Conservation (phyloP, 2,329 filamentous ascomycete genomes). For the Cercospora nicotianae region DNA sequence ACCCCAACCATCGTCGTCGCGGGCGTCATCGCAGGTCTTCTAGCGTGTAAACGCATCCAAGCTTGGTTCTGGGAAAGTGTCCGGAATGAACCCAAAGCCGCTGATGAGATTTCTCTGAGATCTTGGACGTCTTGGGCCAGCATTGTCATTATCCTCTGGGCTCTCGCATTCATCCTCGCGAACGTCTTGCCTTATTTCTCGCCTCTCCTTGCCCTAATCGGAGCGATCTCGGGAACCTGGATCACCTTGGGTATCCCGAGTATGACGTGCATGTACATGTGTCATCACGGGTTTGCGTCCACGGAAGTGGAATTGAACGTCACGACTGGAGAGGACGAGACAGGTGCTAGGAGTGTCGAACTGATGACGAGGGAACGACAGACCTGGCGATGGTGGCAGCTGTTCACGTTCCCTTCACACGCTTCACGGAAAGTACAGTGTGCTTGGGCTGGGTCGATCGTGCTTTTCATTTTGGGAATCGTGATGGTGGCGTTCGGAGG, state of each 20-base stretch:
- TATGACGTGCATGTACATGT: conserved; percentile 26
- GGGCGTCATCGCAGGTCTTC: conserved; percentile 68
- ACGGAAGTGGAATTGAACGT: conserved; percentile 4
- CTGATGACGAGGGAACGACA: background rate
- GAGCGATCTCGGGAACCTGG: conserved; percentile 64
- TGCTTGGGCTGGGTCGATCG: conserved; percentile 2
- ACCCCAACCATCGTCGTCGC: conserved; percentile 71
- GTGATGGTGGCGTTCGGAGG: conserved; percentile 12
- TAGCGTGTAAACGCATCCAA: conserved; percentile 67
- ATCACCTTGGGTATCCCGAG: conserved; percentile 49
- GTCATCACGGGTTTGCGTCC: conserved; percentile 7
- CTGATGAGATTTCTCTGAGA: conserved; percentile 36
- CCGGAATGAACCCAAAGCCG: conserved; percentile 23
- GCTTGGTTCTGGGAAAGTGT: conserved; percentile 23
- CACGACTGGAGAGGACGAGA: conserved; percentile 3
- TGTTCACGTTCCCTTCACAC: conserved; percentile 4
- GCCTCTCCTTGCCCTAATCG: conserved; percentile 63
- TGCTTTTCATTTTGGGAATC: conserved; percentile 6
- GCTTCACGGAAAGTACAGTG: background rate
- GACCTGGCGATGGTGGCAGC: conserved; percentile 10
- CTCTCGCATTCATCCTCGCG: conserved; percentile 66
- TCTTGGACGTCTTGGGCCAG: conserved; percentile 52
- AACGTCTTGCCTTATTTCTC: conserved; percentile 70
- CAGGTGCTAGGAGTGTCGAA: background rate
- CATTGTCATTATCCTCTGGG: conserved; percentile 58